Evolutionary conservation across 495 filamentous ascomycete species (phyloP), one percentile per base, ranked within the genome.

Genomic region (Xylaria castorea): DNA sequence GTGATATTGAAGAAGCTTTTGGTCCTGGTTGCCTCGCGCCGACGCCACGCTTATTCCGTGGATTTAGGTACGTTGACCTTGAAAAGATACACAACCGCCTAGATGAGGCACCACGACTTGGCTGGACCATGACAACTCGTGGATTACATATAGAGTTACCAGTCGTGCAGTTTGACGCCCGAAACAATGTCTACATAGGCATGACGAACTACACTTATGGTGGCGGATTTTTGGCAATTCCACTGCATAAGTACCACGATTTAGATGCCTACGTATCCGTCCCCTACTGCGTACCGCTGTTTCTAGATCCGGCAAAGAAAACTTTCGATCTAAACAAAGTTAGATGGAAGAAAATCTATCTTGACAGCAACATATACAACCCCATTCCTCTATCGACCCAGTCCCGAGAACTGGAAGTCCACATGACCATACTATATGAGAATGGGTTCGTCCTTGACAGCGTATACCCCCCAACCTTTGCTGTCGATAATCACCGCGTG

Each of bases 401-500:
- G 34, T 3, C 34, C 2, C 34, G 6, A 36, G 2, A 36, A 36
- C 34, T 36, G 6, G 6, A 36, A 2, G 34, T 58, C 9, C 27
- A 58, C 32, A 22, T 38, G 5, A n/a, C 30, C 12, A 11, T 11
- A 11, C 18, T 61, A 36, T 9, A 8, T 34, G 20, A 61, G 58
- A 8, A 38, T 40, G 32, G 58, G 20, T 61, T 61, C 9, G 58
- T n/a, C 58, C 14, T 61, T 20, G 58, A 61, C 20, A 61, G 58
- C 11, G 9, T 40, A 20, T 61, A 61, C 8, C 58, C 58, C 20
- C 58, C 57, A 36, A 11, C 53, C 53, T 3, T 58, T 12, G 51
- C 3, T 27, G 0, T 30, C 9, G 22, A n/a, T n/a, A n/a, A 3
- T 6, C 0, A 6, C 9, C 18, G 51, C 4, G 51, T 25, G 22